Evolutionary conservation across 148 eudicot genomes (phyloP).

Genomic region (Chenopodium formosanum): DNA sequence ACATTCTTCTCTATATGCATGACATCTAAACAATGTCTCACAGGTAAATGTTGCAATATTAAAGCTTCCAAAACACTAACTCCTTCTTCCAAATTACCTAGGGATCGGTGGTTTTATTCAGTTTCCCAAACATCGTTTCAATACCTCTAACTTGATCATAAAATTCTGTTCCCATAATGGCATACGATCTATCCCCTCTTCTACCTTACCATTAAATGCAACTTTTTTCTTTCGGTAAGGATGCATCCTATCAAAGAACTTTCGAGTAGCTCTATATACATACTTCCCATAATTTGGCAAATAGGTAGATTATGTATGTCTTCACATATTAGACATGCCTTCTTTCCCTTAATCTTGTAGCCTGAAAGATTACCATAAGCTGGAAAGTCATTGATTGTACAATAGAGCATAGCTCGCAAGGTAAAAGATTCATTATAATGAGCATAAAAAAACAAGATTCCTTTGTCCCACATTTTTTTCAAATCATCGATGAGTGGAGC

Average conservation of each 20-base stretch:
- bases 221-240: background rate
- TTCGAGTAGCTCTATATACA: background rate
- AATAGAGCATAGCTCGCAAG: too few species aligned
- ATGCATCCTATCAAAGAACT: background rate
- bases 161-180: background rate
- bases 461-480: too few species aligned
- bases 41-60: constrained; percentile 6
- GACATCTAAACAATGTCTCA: background rate
- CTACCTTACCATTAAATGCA: constrained; percentile 6
- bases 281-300: too few species aligned
- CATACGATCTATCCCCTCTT: background rate
- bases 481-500: too few species aligned
- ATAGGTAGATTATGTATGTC: too few species aligned
- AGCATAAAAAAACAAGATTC: too few species aligned
- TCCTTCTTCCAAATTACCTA: background rate
- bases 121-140: background rate
- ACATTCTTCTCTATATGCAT: too few species aligned
- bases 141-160: background rate
- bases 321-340: too few species aligned
- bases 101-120: background rate
- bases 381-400: too few species aligned
- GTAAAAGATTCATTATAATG: too few species aligned
- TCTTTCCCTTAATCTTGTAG: too few species aligned
- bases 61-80: background rate
- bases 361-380: too few species aligned